These are phyloP conservation scores for Ascochyta fabae DNA, from an alignment of 2,329 filamentous ascomycete genomes.

Conservation along the genomic window DNA sequence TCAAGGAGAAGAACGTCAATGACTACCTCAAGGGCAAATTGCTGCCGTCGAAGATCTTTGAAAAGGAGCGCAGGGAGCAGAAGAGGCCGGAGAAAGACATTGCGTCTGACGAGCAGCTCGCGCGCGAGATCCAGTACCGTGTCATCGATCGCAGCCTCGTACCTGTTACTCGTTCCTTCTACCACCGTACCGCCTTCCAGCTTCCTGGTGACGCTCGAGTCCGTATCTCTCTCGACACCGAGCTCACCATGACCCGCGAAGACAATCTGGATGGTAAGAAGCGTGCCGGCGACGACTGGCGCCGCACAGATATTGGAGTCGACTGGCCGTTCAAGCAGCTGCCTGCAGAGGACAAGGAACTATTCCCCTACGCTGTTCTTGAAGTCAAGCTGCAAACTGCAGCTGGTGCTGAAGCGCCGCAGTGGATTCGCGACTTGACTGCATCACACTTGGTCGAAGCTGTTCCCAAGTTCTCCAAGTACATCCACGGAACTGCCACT, in stretches of 20 bases:
- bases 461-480: conserved; percentile 99
- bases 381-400: conserved; percentile 99
- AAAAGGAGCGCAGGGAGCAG: conserved; percentile 93
- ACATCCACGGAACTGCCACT: conserved; percentile 91
- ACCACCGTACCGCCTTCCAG: conserved; percentile 97
- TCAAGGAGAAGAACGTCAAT: conserved; percentile 98
- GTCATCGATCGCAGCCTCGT: conserved; percentile 84
- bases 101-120: conserved; percentile 85
- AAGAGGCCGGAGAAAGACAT: conserved; percentile 95
- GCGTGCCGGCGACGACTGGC: conserved; percentile 88
- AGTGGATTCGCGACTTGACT: conserved; percentile 94
- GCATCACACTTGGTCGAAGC: conserved; percentile 95
- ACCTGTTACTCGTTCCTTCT: conserved; percentile 94
- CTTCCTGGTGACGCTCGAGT: conserved; percentile 94
- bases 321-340: conserved; percentile 94
- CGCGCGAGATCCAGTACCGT: conserved; percentile 91
- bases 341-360: conserved; percentile 80
- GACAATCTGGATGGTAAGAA: conserved; percentile 86
- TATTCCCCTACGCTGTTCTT: conserved; percentile 94
- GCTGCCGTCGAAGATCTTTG: conserved; percentile 87
- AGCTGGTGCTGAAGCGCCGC: conserved; percentile 89
- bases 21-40: conserved; percentile 84
- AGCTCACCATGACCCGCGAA: conserved; percentile 92
- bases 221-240: conserved; percentile 94
- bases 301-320: conserved; percentile 95